These are phyloP conservation scores for Talaromyces marneffei DNA, from an alignment of 2,329 filamentous ascomycete genomes.

Conservation along the genomic window DNA sequence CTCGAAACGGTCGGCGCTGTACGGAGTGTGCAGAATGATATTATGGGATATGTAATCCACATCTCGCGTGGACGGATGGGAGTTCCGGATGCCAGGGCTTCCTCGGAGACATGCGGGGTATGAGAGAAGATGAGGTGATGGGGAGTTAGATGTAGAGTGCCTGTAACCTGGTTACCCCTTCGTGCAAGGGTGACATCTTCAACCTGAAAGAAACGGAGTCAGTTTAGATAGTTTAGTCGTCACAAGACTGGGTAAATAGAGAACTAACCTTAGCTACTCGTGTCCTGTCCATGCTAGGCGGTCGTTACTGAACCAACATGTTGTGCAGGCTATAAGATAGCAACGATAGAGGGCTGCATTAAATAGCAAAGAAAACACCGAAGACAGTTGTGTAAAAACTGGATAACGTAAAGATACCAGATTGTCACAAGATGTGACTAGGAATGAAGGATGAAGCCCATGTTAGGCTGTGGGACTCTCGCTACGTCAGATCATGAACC, in stretches of 20 bases:
- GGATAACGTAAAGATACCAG: too few relatives aligned
- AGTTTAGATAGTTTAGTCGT: neutral
- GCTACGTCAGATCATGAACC: conserved; percentile 16
- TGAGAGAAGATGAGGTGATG: conserved; percentile 62
- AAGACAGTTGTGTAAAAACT: neutral
- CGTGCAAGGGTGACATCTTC: conserved; percentile 55
- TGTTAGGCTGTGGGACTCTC: neutral
- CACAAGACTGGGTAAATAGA: neutral
- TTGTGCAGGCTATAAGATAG: conserved; percentile 14
- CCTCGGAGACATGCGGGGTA: conserved; percentile 39
- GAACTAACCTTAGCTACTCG: conserved; percentile 38
- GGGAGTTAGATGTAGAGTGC: conserved; percentile 57
- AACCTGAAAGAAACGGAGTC: conserved; percentile 30
- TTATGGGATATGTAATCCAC: conserved; percentile 94
- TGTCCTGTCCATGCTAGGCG: conserved; percentile 40
- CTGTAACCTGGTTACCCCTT: conserved; percentile 51
- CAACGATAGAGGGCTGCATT: neutral
- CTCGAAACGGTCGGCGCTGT: conserved; percentile 64
- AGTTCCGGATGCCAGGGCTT: conserved; percentile 36
- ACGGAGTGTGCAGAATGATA: conserved; percentile 71
- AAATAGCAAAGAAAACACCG: too few relatives aligned
- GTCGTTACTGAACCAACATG: conserved; percentile 29
- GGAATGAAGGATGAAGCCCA: neutral
- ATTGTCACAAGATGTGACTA: neutral
- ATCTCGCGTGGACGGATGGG: conserved; percentile 59